Conservation (phyloP, 257 asterid genomes). For the Euphrasia confusa region DNA sequence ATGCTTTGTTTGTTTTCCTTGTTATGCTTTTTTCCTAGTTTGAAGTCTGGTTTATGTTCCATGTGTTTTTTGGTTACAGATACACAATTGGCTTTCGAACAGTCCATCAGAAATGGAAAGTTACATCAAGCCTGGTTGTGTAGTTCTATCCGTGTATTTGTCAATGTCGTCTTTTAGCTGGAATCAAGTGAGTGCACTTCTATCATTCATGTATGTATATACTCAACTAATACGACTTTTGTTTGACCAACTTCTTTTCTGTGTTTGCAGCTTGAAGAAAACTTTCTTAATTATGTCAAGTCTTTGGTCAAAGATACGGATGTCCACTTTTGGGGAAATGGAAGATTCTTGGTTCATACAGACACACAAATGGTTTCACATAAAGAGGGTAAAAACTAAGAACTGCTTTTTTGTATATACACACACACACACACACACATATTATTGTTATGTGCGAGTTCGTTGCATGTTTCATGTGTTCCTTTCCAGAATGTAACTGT, state of each 20-base stretch:
- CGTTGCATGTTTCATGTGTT: conserved; percentile 2
- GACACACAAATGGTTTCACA: conserved; percentile 58
- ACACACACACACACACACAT: no score
- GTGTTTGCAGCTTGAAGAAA: conserved; percentile 59
- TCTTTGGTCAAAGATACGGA: conserved; percentile 45
- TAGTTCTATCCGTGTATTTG: conserved; percentile 62
- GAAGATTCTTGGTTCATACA: conserved; percentile 63
- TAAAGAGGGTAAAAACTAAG: conserved; percentile 43
- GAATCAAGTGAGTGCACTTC: conserved; percentile 68
- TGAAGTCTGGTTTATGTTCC: conserved; percentile 10
- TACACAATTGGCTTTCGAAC: conserved; percentile 75
- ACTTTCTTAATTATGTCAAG: conserved; percentile 49
- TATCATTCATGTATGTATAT: neutral
- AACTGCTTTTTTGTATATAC: no score
- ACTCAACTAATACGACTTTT: neutral
- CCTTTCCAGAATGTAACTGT: neutral
- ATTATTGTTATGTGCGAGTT: neutral
- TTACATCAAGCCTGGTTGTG: conserved; percentile 92
- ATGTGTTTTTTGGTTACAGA: conserved; percentile 34
- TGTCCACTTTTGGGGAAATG: conserved; percentile 66
- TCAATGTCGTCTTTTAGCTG: conserved; percentile 71
- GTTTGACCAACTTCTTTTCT: conserved; percentile 22
- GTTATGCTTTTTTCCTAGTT: conserved; percentile 10
- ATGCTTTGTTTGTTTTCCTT: conserved; percentile 10
- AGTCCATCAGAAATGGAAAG: conserved; percentile 96